A percentile compares a stretch with the other conserved stretches of the same genome.
phyloP scores from a whole-genome alignment of 495 filamentous ascomycete species.

The Daldinia concentrica region DNA sequence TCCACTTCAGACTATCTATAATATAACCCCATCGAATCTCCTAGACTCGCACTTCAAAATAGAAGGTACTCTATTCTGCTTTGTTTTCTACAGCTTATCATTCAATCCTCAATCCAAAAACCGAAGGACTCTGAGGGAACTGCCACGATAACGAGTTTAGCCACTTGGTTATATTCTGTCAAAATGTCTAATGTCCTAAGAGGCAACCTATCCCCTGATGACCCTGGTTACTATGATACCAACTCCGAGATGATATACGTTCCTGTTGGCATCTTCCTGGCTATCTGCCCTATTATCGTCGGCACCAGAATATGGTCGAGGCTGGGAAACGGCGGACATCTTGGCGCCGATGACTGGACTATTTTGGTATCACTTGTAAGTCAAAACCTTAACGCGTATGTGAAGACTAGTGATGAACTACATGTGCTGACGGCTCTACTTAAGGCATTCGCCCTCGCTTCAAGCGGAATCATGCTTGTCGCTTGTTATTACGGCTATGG shows the following conservation, averaged over 20 bases:
- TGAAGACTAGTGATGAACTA: not conserved
- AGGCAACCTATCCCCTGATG: not conserved
- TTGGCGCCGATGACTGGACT: constrained; percentile 46
- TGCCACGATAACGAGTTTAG: not conserved
- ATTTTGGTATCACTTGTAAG: constrained; percentile 46
- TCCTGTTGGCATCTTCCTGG: constrained; percentile 40
- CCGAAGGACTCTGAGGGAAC: not conserved
- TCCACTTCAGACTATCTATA: too few species aligned
- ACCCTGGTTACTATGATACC: constrained; percentile 16
- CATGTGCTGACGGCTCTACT: not conserved
- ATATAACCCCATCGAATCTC: too few species aligned
- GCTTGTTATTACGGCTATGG: constrained; percentile 47
- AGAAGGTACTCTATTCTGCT: not conserved
- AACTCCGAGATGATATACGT: constrained; percentile 39
- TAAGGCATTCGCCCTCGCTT: constrained; percentile 37
- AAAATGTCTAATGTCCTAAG: constrained; percentile 12
- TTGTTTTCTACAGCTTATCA: not conserved
- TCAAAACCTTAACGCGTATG: not conserved
- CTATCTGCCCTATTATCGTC: constrained; percentile 41
- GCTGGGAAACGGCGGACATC: constrained; percentile 33
- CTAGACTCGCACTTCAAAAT: not conserved
- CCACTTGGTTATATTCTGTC: not conserved
- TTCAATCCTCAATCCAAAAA: not conserved
- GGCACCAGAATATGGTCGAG: constrained; percentile 42
- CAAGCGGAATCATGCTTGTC: constrained; percentile 44